phyloP scores from a whole-genome alignment of 208 protist genomes.

The Polymyxa betae region DNA sequence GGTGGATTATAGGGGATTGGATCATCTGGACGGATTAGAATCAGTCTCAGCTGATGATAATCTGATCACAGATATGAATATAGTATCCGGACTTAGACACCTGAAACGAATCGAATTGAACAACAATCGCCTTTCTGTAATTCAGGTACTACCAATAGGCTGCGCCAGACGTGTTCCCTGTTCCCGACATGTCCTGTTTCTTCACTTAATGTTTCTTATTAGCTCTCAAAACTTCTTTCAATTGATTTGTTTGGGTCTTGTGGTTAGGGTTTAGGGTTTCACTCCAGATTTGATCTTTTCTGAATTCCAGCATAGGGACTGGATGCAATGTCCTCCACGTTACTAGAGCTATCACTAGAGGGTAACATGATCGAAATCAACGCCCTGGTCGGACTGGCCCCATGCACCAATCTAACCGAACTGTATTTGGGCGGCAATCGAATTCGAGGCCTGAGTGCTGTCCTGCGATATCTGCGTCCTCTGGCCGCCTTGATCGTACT shows the following conservation, averaged over 20 bases:
- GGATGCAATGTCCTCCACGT: conserved; percentile 56
- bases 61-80: conserved; percentile 66
- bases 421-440: conserved; percentile 84
- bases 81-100: not conserved
- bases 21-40: conserved; percentile 63
- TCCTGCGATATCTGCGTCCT: conserved; percentile 72
- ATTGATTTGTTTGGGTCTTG: too few relatives aligned
- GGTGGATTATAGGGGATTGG: conserved; percentile 59
- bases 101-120: conserved; percentile 63
- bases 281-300: too few relatives aligned
- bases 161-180: not conserved
- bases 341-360: conserved; percentile 81
- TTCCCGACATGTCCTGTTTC: not conserved
- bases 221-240: too few relatives aligned
- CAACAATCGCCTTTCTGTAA: conserved; percentile 69
- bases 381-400: conserved; percentile 68
- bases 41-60: conserved; percentile 74
- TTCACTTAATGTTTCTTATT: too few relatives aligned
- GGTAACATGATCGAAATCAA: conserved; percentile 80
- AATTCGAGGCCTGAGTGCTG: conserved; percentile 67
- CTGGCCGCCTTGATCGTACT: conserved; percentile 83
- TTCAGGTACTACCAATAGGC: conserved; percentile 55
- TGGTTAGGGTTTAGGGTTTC: too few relatives aligned
- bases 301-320: conserved; percentile 33
- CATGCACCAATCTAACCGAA: conserved; percentile 63